Evolutionary conservation across 768 basidiomycete species (phyloP), one percentile per base, ranked within the genome.

Genomic region (Gelatoporia subvermispora): DNA sequence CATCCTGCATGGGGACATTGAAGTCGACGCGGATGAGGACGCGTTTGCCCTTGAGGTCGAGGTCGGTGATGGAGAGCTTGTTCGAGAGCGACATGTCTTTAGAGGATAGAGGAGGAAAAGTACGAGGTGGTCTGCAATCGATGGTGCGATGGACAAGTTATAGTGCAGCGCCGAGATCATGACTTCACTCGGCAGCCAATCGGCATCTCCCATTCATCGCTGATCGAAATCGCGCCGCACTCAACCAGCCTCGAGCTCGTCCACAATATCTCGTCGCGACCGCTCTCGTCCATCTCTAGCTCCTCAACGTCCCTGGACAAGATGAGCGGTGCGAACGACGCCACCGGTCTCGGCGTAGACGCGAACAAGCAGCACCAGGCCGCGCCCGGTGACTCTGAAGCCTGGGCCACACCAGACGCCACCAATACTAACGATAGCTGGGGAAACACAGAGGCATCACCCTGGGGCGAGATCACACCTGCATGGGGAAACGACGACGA

Each of bases 11-110:
- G 53, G 93, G 93, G 51, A 95, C 93, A 65, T 95, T 95, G 75
- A 95, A 95, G 74, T 95, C 93, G 57, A 94, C 93, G 58, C 92
- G 88, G 64, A 95, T 89, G 63, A 95, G 85, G 58, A 93, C 89
- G 55, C 89, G 88, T 68, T 88, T 92, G 61, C 74, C 85, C 57
- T 81, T 81, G 77, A 97, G 83, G 58, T 85, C 79, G 64, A 95
- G 74, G 70, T 98, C 95, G 53, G 84, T 88, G 71, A 98, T 90
- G 53, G 88, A 79, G 57, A 98, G 81, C 69, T 97, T 98, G 73
- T 85, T 93, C 21, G 94, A 84, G 67, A 98, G 86, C 50, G 93
- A 96, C 94, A 97, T 85, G 58, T n/a, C n/a, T n/a, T n/a, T n/a
- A n/a, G n/a, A n/a, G n/a, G n/a, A n/a, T n/a, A n/a, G 63, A 78